Conservation (phyloP, 371 early-diverging fungal genomes). For the Mucor circinelloides region DNA sequence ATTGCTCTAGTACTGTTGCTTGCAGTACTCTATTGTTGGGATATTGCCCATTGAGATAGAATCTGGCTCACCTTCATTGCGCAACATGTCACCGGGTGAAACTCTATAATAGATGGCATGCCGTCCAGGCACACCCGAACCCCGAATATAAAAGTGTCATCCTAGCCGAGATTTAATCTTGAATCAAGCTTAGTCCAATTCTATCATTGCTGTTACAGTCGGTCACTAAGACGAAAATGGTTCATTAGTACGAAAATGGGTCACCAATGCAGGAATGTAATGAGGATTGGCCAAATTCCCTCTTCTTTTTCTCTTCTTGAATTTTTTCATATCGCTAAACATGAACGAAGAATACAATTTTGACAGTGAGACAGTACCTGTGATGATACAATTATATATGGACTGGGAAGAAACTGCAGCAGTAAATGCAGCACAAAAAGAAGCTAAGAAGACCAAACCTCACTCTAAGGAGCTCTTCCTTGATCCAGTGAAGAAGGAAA, state of each 20-base stretch:
- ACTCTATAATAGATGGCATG: neutral
- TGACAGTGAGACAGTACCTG: constrained; percentile 13
- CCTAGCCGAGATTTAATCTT: neutral
- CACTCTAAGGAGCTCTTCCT: constrained; percentile 18
- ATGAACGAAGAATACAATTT: constrained; percentile 15
- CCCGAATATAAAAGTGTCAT: neutral
- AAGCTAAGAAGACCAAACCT: constrained; percentile 21
- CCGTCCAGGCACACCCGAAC: neutral
- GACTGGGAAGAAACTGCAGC: constrained; percentile 21
- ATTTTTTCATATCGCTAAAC: constrained; percentile 18
- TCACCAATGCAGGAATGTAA: neutral
- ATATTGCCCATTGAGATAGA: too few relatives aligned
- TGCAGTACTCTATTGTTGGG: too few relatives aligned
- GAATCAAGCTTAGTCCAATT: neutral
- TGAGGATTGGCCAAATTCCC: neutral
- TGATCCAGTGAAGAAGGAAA: constrained; percentile 20
- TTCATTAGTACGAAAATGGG: too few relatives aligned
- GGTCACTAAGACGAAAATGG: too few relatives aligned
- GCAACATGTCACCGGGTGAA: neutral
- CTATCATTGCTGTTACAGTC: neutral
- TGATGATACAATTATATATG: constrained; percentile 18
- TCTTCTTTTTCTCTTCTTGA: constrained; percentile 16
- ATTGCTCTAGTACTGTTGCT: too few relatives aligned
- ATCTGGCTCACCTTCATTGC: too few relatives aligned
- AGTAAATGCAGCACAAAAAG: constrained; percentile 18